A percentile compares a stretch with the other conserved stretches of the same genome.
These are phyloP conservation scores for Arabis alpina DNA, from an alignment of 345 rosid genomes.

Conservation along the genomic window DNA sequence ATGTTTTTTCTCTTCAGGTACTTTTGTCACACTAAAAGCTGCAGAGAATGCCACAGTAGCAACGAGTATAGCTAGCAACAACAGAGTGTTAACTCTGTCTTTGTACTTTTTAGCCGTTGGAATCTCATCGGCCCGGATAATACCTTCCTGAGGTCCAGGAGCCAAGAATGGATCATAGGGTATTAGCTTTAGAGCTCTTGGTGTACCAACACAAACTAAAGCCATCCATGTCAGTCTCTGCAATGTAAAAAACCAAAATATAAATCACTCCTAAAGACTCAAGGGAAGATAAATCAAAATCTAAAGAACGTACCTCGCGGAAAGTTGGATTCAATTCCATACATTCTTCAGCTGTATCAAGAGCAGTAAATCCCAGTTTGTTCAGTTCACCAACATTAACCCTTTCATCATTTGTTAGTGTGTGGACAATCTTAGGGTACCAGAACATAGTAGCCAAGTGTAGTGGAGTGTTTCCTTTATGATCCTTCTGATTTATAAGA, in stretches of 20 bases:
- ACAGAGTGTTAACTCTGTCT: constrained; percentile 21
- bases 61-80: constrained; percentile 15
- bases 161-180: background rate
- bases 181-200: constrained; percentile 3
- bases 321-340: background rate
- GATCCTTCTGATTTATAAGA: constrained; percentile 13
- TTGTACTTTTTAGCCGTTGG: constrained; percentile 18
- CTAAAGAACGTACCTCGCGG: constrained; percentile 20
- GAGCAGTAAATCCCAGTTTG: constrained; percentile 17
- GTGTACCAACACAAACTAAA: constrained; percentile 6
- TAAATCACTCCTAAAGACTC: background rate
- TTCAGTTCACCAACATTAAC: constrained; percentile 2
- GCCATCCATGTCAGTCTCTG: constrained; percentile 30
- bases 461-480: constrained; percentile 25
- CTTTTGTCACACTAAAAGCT: constrained; percentile 10
- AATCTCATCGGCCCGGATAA: background rate
- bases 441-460: constrained; percentile 31
- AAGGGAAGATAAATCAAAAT: background rate
- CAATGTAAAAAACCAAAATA: background rate
- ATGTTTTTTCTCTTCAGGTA: background rate
- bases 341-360: constrained; percentile 19
- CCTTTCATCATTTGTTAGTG: constrained; percentile 6
- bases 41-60: constrained; percentile 27
- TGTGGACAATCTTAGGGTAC: constrained; percentile 21
- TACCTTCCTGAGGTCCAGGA: background rate